Base-by-base conservation (phyloP, 306 rosid species). In the Aeschynomene evenia region DNA sequence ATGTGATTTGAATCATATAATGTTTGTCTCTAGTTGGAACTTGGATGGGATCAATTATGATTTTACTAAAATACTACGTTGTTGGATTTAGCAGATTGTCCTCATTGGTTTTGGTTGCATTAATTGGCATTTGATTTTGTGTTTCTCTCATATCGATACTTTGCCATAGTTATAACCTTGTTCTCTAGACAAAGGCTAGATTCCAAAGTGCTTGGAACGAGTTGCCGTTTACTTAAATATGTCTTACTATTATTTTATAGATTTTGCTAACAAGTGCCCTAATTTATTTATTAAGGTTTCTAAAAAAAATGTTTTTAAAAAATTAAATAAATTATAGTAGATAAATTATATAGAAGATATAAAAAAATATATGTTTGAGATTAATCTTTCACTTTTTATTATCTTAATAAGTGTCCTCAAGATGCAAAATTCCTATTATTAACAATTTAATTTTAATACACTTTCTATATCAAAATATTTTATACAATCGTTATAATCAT, bases 121-220 rank as follows among this genome's bases (percentile, higher is more conserved):
- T n/a, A n/a, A n/a, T n/a, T 1, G 1, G 19, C 21, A n/a, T 15
- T 45, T 45, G 51, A 6, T 45, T 15, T 4, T 45, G 51, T 45
- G 20, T 7, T 45, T 45, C 18, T 45, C 15, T n/a, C 7, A 2
- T 15, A 2, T 45, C 7, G 1, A 45, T 37, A 37, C 3, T 2
- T 37, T 37, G 43, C 43, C 43, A 37, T n/a, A 37, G 4, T 37
- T 37, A 10, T 9, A 2, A 28, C 5, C 14, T 0, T 11, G 43
- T 37, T 37, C 20, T 15, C 88, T 7, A 81, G 86, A 39, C 89
- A 82, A 77, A 85, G 57, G 75, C 66, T 85, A 58, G 90, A 76
- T 51, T 66, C 83, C 56, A 78, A 73, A 76, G 88, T 69, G 93
- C 93, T 9, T 87, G 91, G 88, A 84, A 70, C 83, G 87, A 19